Percentiles rank a stretch among this genome's conserved stretches.
Conservation (phyloP, 192 early-diverging fungal species). For the Coemansia sp. region DNA sequence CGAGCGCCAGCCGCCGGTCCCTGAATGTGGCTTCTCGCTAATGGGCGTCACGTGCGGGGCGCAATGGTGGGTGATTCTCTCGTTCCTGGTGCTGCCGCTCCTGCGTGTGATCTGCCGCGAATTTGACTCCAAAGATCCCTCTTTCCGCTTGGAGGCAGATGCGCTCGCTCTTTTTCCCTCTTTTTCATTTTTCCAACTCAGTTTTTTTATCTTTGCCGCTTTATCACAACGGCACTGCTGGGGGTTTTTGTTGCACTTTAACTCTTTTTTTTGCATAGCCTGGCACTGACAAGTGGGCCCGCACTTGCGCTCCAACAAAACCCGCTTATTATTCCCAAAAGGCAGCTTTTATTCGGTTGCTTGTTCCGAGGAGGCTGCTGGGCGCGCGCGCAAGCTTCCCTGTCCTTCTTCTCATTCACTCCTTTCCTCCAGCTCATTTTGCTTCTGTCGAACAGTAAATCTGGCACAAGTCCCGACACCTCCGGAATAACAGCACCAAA, state of each 20-base stretch:
- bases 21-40: background rate
- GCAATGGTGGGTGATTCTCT: background rate
- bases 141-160: slow-evolving; percentile 1
- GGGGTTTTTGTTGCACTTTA: background rate
- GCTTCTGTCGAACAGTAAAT: slow-evolving; percentile 11
- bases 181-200: background rate
- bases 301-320: no score
- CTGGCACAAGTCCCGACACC: slow-evolving; percentile 7
- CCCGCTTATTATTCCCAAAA: slow-evolving; percentile 5
- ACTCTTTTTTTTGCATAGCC: background rate
- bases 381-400: background rate
- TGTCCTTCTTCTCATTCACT: background rate
- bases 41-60: background rate
- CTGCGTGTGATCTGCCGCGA: slow-evolving; percentile 38
- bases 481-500: slow-evolving; percentile 11
- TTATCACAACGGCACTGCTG: no score
- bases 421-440: background rate
- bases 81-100: background rate
- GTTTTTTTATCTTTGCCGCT: slow-evolving; percentile 5
- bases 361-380: background rate
- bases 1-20: background rate
- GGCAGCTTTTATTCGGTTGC: background rate
- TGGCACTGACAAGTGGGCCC: no score
- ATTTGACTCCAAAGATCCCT: background rate
- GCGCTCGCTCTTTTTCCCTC: background rate